Evolutionary conservation across 2,329 filamentous ascomycete species (phyloP), one percentile per base, ranked within the genome.

Genomic region (Curvularia spicifera): DNA sequence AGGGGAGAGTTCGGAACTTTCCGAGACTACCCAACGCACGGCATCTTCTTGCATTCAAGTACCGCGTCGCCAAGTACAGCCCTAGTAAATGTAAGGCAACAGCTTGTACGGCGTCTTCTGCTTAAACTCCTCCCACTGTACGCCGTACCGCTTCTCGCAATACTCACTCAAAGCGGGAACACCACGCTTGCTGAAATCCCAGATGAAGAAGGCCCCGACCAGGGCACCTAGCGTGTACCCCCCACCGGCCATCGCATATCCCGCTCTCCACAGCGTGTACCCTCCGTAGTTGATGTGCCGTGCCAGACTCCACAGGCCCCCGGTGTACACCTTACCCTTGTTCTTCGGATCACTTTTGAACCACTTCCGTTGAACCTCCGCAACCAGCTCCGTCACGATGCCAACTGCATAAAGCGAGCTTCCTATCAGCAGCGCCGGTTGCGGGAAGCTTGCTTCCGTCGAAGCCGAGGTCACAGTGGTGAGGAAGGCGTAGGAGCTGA

Each of bases 231-330:
- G 79, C 2, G 76, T 65, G 74, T 77, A 82, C 0, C 83, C 83
- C 5, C 81, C 83, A 53, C 76, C 74, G 3, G 78, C 79, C 45
- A 83, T 59, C 4, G 82, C 81, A 67, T 81, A 84, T 4, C 79
- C 82, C 24, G 76, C 71, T 24, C 83, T 71, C 83, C 83, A 85
- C 6, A 84, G 35, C 0, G 79, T 80, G 64, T 83, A 85, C 1
- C 78, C 83, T 22, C 80, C 79, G 63, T 85, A 86, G 60, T 85
- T 85, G 72, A 84, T 79, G 66, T 85, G 82, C 44, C 83, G 78
- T 4, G 81, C 80, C 39, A 81, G 67, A 1, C 73, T 69, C 71
- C 81, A 86, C 35, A 85, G 63, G 0, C 84, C 83, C 9, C 79
- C 79, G 0, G 77, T 79, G 62, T 80, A 86, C 0, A 79, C 73